phyloP scores from a whole-genome alignment of 1,284 basidiomycete genomes.

The Volvariella volvacea region DNA sequence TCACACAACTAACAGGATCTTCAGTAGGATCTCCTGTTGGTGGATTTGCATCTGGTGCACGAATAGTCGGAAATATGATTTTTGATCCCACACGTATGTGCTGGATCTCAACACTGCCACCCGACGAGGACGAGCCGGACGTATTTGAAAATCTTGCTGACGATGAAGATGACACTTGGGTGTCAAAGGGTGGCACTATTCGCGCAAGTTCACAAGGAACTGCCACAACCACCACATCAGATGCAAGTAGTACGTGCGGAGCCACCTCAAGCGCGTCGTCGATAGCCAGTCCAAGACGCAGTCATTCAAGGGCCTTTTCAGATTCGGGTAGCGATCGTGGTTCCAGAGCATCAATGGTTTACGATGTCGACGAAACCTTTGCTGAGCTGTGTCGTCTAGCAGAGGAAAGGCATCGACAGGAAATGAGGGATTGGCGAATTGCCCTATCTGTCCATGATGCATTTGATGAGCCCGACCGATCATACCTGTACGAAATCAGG shows the following conservation, averaged over 20 bases:
- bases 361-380: conserved; percentile 70
- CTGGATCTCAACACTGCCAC: conserved; percentile 80
- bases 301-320: conserved; percentile 57
- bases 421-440: conserved; percentile 79
- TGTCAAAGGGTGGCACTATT: conserved; percentile 69
- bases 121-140: conserved; percentile 90
- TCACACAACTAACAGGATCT: conserved; percentile 83
- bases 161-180: conserved; percentile 76
- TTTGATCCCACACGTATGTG: conserved; percentile 93
- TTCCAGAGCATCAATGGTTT: conserved; percentile 65
- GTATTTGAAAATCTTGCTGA: conserved; percentile 87
- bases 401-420: conserved; percentile 71
- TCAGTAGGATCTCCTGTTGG: conserved; percentile 74
- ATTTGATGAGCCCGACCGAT: conserved; percentile 45
- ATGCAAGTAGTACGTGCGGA: conserved; percentile 22
- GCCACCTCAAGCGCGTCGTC: conserved; percentile 25
- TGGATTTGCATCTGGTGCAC: conserved; percentile 68
- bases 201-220: conserved; percentile 50
- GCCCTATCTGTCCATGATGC: conserved; percentile 34
- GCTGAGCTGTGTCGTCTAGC: conserved; percentile 66
- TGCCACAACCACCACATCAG: conserved; percentile 28
- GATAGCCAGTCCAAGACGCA: conserved; percentile 52
- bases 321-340: conserved; percentile 72
- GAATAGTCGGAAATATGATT: conserved; percentile 94
- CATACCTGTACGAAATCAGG: conserved; percentile 70